These are phyloP conservation scores for Xerocomus nothofagi DNA, from an alignment of 1,284 basidiomycete genomes.

Conservation along the genomic window DNA sequence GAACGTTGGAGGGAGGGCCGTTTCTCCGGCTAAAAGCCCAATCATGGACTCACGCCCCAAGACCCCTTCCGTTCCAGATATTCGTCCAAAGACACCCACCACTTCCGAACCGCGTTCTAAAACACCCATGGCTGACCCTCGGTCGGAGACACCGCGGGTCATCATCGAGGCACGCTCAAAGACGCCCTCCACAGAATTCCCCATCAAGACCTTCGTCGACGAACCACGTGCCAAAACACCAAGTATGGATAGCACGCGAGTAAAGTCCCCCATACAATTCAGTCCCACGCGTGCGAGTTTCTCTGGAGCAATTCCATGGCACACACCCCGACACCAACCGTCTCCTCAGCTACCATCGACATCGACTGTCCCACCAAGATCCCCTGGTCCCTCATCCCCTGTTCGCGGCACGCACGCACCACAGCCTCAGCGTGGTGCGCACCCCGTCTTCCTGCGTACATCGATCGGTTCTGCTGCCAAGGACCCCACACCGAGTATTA, in stretches of 20 bases:
- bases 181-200: constrained; percentile 21
- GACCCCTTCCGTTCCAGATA: constrained; percentile 11
- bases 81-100: constrained; percentile 16
- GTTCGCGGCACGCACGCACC: constrained; percentile 52
- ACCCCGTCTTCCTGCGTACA: constrained; percentile 60
- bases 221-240: constrained; percentile 26
- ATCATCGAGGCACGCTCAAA: constrained; percentile 25
- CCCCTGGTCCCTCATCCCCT: constrained; percentile 43
- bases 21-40: constrained; percentile 14
- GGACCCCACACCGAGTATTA: constrained; percentile 77
- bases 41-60: constrained; percentile 23
- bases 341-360: constrained; percentile 26
- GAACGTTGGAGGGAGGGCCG: constrained; percentile 9
- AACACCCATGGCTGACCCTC: constrained; percentile 18
- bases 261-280: constrained; percentile 23
- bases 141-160: constrained; percentile 10
- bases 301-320: constrained; percentile 22
- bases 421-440: constrained; percentile 47
- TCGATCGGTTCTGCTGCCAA: constrained; percentile 45
- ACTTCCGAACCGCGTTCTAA: constrained; percentile 12
- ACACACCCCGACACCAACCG: constrained; percentile 29
- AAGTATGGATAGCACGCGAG: constrained; percentile 14
- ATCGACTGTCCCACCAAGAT: constrained; percentile 21
- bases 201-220: constrained; percentile 12
- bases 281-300: constrained; percentile 16